These are phyloP conservation scores for Phaeodactylum tricornutum DNA, from an alignment of 108 stramenopile species.

Conservation along the genomic window DNA sequence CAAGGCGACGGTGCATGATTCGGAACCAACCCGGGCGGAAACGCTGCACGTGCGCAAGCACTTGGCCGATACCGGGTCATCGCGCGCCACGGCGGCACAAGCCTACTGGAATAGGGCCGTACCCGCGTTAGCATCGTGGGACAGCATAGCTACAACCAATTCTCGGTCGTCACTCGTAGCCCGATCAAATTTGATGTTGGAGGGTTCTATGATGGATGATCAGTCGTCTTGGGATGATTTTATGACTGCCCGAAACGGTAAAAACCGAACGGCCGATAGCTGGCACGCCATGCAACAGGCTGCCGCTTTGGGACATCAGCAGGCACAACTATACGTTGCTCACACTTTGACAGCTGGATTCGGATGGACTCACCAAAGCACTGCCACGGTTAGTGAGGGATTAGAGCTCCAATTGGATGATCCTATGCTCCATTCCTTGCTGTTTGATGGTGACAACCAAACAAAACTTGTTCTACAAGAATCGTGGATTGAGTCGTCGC, in stretches of 20 bases:
- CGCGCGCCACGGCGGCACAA: not conserved
- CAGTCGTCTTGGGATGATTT: too few species aligned
- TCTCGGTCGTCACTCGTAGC: not conserved
- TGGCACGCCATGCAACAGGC: constrained; percentile 42
- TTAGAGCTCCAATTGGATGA: constrained; percentile 4
- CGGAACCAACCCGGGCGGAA: too few species aligned
- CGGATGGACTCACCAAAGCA: constrained; percentile 23
- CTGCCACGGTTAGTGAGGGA: not conserved
- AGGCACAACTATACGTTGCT: constrained; percentile 68
- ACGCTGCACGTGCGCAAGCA: too few species aligned
- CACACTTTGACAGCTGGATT: constrained; percentile 62
- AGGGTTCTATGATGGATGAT: too few species aligned
- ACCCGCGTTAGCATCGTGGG: not conserved
- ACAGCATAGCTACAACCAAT: not conserved
- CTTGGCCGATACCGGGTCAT: not conserved
- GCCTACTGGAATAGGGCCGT: not conserved
- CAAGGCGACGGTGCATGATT: too few species aligned
- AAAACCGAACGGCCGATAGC: not conserved
- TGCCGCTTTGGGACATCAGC: constrained; percentile 55
- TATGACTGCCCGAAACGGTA: not conserved
- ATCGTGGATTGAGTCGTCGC: constrained; percentile 21
- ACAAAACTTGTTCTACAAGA: constrained; percentile 21
- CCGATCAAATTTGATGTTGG: not conserved
- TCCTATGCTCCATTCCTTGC: not conserved
- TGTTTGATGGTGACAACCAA: too few species aligned